Evolutionary conservation across 805 yeast species (phyloP), one percentile per base, ranked within the genome.

Genomic region (Metschnikowia gelsemii): DNA sequence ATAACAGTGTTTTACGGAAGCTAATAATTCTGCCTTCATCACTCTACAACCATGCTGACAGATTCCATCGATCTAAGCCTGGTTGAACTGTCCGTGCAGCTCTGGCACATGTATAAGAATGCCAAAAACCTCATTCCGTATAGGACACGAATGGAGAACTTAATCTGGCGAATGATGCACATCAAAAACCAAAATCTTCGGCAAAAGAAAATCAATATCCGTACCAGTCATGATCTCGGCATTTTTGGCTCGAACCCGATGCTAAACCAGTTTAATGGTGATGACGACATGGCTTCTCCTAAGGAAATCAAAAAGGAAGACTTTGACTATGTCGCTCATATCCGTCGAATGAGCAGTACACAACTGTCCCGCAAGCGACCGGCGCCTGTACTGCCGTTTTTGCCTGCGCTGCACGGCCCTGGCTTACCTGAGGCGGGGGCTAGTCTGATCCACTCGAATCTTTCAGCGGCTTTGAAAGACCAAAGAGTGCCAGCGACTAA

Each of bases 81-180:
- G 40, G 36, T 24, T 4, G 49, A 46, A 31, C 44, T 45, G 42
- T 42, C 51, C 34, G 66, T 61, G 35, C 57, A 49, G 44, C 58
- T 87, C 17, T 89, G 96, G 96, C 80, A 80, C 56, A 76, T 89
- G 82, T 89, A 89, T 62, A 72, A 83, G 38, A 77, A 76, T 49
- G 95, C 95, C 12, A 79, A 78, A 50, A 81, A 86, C 8, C 72
- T 82, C 9, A 64, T 89, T 29, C 95, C 96, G 1, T 80, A 86
- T 59, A 75, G 77, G 41, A 75, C 79, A 20, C 68, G 96, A 37
- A 84, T 89, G 81, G 87, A 85, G 56, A 89, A 89, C 58, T 62
- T 88, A 40, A 81, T 95, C 8, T 88, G 96, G 96, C 68, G 96
- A 45, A 75, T 88, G 79, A 83, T 88, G 90, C 78, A 73, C 32